phyloP scores from a whole-genome alignment of 2,329 filamentous ascomycete species.

The Phoma sp. region DNA sequence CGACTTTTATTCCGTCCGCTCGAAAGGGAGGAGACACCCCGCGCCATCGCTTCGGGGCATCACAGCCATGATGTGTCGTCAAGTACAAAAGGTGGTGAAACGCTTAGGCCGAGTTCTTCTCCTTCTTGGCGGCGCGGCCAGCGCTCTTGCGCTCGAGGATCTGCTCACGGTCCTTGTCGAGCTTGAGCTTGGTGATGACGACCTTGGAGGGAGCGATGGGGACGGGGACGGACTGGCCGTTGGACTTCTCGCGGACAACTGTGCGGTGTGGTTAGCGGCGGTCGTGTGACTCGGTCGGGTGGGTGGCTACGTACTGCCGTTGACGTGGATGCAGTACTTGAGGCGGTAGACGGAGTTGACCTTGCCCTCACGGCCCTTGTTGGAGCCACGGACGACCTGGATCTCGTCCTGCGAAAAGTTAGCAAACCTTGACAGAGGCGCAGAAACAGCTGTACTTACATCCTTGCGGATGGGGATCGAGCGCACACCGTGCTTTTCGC shows the following conservation, averaged over 20 bases:
- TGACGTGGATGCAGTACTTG: constrained; percentile 96
- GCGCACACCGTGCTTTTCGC: constrained; percentile 97
- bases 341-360: constrained; percentile 81
- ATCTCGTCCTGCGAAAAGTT: constrained; percentile 71
- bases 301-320: constrained; percentile 64
- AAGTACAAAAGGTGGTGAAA: constrained; percentile 37
- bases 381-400: constrained; percentile 85
- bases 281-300: background rate
- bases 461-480: constrained; percentile 95
- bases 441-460: constrained; percentile 48
- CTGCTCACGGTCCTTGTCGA: constrained; percentile 91
- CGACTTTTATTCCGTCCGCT: constrained; percentile 51
- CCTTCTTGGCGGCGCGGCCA: constrained; percentile 78
- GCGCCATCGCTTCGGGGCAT: constrained; percentile 42
- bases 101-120: constrained; percentile 66
- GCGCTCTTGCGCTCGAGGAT: constrained; percentile 86
- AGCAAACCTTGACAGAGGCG: constrained; percentile 30
- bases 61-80: constrained; percentile 50
- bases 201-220: constrained; percentile 97
- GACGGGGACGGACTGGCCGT: constrained; percentile 93
- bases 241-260: constrained; percentile 95
- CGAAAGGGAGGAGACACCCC: constrained; percentile 42
- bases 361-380: constrained; percentile 99
- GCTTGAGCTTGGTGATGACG: constrained; percentile 98
- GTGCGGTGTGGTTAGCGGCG: constrained; percentile 30